Conservation (phyloP, 108 stramenopile species). For the Cyclotella choctawhatcheeana region DNA sequence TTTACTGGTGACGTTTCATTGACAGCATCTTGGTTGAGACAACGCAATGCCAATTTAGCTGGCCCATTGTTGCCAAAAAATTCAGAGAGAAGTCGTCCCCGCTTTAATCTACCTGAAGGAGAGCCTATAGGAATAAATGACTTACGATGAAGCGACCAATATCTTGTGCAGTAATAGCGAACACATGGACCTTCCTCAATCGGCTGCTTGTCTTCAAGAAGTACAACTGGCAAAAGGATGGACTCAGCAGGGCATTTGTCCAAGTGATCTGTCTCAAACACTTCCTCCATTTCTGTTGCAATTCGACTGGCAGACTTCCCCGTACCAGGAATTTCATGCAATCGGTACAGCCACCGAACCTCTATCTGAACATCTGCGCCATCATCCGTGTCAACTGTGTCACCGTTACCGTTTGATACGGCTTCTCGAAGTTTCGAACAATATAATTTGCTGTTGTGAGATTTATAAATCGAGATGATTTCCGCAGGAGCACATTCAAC, state of each 20-base stretch:
- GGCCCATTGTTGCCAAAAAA: slow-evolving; percentile 29
- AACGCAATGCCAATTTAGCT: slow-evolving; percentile 50
- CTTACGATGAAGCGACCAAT: slow-evolving; percentile 76
- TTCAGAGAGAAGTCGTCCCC: slow-evolving; percentile 57
- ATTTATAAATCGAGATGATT: slow-evolving; percentile 59
- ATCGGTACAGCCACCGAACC: slow-evolving; percentile 81
- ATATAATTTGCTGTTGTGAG: slow-evolving; percentile 36
- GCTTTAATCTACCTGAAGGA: slow-evolving; percentile 38
- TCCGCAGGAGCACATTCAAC: slow-evolving; percentile 67
- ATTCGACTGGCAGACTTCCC: slow-evolving; percentile 13
- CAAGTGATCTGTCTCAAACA: slow-evolving; percentile 83
- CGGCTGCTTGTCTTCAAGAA: slow-evolving; percentile 21
- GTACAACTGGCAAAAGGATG: slow-evolving; percentile 58
- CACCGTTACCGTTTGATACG: neutral
- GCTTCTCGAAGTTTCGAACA: slow-evolving; percentile 36
- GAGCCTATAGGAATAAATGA: slow-evolving; percentile 80
- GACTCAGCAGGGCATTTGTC: slow-evolving; percentile 51
- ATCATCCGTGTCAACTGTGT: neutral
- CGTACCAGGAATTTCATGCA: slow-evolving; percentile 60
- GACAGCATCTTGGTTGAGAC: neutral
- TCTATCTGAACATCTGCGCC: slow-evolving; percentile 53
- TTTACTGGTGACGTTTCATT: slow-evolving; percentile 1
- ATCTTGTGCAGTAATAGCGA: slow-evolving; percentile 68
- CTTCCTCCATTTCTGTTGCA: slow-evolving; percentile 54
- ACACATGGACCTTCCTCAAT: slow-evolving; percentile 55